Evolutionary conservation across 2,329 filamentous ascomycete species (phyloP).

Genomic region (Penicillium vulpinum): DNA sequence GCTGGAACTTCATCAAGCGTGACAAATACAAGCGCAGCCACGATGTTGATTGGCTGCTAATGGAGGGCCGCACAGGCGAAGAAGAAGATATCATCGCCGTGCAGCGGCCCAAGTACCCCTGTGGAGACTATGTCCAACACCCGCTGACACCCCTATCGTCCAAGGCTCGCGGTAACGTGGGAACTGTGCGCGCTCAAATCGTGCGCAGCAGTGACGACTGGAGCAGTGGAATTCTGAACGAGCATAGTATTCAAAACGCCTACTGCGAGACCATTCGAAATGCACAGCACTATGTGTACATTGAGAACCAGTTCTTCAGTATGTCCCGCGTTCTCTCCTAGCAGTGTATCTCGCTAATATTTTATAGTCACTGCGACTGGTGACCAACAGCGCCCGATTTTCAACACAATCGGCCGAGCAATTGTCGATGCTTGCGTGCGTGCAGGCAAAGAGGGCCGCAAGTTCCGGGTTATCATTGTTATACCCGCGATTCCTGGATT

Average conservation of each 20-base stretch:
- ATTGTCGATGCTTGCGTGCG: constrained; percentile 88
- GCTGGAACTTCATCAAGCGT: constrained; percentile 96
- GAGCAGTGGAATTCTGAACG: constrained; percentile 83
- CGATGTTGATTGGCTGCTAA: constrained; percentile 78
- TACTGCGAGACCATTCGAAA: constrained; percentile 82
- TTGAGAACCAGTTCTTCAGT: constrained; percentile 98
- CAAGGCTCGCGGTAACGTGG: constrained; percentile 65
- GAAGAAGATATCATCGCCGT: constrained; percentile 86
- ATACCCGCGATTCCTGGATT: constrained; percentile 94
- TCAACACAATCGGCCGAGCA: constrained; percentile 82
- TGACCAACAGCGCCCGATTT: constrained; percentile 78
- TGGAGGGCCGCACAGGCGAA: constrained; percentile 73
- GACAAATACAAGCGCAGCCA: constrained; percentile 95
- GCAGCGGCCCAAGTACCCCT: constrained; percentile 83
- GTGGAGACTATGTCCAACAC: constrained; percentile 83
- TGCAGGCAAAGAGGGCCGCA: constrained; percentile 77
- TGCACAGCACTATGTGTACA: constrained; percentile 91
- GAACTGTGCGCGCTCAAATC: constrained; percentile 77
- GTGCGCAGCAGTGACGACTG: constrained; percentile 91
- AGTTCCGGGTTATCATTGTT: constrained; percentile 85
- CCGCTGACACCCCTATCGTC: constrained; percentile 68
- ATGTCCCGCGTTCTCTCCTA: constrained; percentile 24
- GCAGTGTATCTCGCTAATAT: constrained; percentile 23
- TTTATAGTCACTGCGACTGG: constrained; percentile 74
- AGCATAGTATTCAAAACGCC: constrained; percentile 84